Base-by-base conservation (phyloP, 352 stramenopile species). In the Globisporangium paroecandrum region DNA sequence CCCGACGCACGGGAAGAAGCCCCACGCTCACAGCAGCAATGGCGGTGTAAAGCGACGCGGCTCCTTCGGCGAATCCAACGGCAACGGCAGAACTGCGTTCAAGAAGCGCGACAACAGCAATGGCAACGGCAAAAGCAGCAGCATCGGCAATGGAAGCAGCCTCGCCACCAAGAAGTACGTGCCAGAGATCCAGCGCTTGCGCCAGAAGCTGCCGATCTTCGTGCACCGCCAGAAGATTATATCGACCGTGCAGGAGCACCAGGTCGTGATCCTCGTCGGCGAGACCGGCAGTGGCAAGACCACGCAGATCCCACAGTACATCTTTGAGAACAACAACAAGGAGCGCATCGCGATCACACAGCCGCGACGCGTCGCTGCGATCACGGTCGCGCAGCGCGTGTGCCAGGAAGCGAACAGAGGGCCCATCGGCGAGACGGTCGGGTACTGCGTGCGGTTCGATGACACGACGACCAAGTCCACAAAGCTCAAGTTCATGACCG, bases 391-490 rank as follows among this genome's bases (percentile, higher is more conserved):
- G 15, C 82, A 93, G 69, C 86, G 88, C 61, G 87, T 96, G 65
- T 89, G 81, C 47, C 74, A 93, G 43, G 87, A 95, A 54, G 75
- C 75, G 3, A 79, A 82, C 20, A 72, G 75, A 7, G 83, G 76
- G 1, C 51, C 73, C 12, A 58, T 94, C 43, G 86, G 85, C 36
- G 70, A 79, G 6, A 76, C 69, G 0, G 95, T 99, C 15, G 95
- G 97, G 36, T 98, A 98, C 80, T 91, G 85, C 55, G 91, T 98
- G 47, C 85, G 95, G 4, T 99, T 99, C 71, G 97, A 99, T 67
- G 91, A 98, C 76, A 92, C 94, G 64, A 90, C 90, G 22, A 89
- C 77, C 20, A 82, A 78, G 25, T 77, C 86, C 58, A 99, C 96
- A 8, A 77, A 84, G 60, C 91, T 99, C 62, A 98, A 98, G 66